phyloP scores from a whole-genome alignment of 176 grass and related monocot species.

The Dendrocalamus sinicus region DNA sequence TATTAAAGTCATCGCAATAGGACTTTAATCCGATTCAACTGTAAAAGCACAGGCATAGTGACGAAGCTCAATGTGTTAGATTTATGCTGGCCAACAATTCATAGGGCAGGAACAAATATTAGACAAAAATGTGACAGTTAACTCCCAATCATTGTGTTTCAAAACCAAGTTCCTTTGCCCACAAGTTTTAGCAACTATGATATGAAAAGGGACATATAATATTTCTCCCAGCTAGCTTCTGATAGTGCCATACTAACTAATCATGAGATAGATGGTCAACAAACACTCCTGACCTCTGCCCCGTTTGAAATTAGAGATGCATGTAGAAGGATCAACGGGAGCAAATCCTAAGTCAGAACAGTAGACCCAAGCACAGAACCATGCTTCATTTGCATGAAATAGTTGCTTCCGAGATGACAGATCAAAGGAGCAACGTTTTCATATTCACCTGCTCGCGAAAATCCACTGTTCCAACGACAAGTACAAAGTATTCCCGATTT shows the following conservation, averaged over 20 bases:
- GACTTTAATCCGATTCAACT: not conserved
- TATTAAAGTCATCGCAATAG: conserved; percentile 17
- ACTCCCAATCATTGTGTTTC: conserved; percentile 47
- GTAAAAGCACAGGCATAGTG: not conserved
- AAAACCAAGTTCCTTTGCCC: conserved; percentile 29
- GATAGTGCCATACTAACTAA: conserved; percentile 53
- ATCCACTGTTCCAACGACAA: not conserved
- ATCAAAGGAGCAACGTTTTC: not conserved
- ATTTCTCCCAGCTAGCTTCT: not conserved
- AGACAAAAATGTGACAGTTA: conserved; percentile 36
- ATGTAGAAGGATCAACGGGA: not conserved
- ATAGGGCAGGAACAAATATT: not conserved
- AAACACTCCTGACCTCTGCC: not conserved
- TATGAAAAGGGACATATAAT: not conserved
- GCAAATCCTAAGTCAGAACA: not conserved
- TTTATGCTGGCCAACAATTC: conserved; percentile 31
- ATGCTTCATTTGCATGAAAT: not conserved
- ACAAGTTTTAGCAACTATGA: conserved; percentile 37
- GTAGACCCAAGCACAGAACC: not conserved
- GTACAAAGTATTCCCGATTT: not conserved
- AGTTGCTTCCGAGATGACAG: not conserved
- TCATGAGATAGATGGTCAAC: conserved; percentile 27
- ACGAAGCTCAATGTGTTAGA: conserved; percentile 21
- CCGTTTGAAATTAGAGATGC: conserved; percentile 24
- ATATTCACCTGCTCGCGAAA: not conserved